Percentiles rank a stretch among this genome's conserved stretches.
phyloP scores from a whole-genome alignment of 176 grass and related monocot genomes.

The Aegilops sharonensis region DNA sequence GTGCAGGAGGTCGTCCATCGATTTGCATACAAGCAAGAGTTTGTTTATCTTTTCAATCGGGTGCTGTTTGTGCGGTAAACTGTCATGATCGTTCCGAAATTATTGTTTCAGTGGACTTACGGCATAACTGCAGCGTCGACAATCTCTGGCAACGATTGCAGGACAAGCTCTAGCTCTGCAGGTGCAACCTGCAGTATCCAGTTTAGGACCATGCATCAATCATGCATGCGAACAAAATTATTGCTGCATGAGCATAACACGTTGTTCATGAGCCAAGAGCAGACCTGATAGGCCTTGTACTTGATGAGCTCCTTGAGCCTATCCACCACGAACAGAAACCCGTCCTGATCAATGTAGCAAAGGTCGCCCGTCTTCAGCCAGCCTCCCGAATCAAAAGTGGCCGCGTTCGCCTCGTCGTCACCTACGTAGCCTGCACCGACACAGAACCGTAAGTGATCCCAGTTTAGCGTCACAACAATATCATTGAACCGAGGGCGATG shows the following conservation, averaged over 20 bases:
- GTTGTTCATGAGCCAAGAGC: neutral
- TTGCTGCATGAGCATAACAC: neutral
- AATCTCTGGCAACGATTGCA: conserved; percentile 58
- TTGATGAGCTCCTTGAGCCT: conserved; percentile 86
- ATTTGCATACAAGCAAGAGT: no score
- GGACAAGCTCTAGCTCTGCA: conserved; percentile 69
- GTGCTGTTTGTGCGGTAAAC: no score
- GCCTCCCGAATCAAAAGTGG: conserved; percentile 53
- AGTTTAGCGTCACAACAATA: no score
- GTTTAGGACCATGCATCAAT: neutral
- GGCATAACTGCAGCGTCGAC: conserved; percentile 69
- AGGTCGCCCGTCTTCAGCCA: conserved; percentile 84
- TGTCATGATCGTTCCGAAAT: no score
- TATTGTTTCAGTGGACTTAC: conserved; percentile 36
- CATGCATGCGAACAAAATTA: neutral
- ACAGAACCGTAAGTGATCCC: neutral
- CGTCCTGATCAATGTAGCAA: conserved; percentile 72
- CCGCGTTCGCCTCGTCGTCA: conserved; percentile 61
- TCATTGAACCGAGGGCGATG: neutral
- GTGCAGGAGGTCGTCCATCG: neutral
- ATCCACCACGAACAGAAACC: conserved; percentile 63
- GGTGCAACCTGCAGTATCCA: conserved; percentile 58
- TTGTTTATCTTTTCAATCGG: neutral
- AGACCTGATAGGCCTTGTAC: conserved; percentile 92
- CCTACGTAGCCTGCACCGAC: conserved; percentile 58